These are phyloP conservation scores for Hypoxylon rickii DNA, from an alignment of 495 filamentous ascomycete genomes.

Conservation along the genomic window DNA sequence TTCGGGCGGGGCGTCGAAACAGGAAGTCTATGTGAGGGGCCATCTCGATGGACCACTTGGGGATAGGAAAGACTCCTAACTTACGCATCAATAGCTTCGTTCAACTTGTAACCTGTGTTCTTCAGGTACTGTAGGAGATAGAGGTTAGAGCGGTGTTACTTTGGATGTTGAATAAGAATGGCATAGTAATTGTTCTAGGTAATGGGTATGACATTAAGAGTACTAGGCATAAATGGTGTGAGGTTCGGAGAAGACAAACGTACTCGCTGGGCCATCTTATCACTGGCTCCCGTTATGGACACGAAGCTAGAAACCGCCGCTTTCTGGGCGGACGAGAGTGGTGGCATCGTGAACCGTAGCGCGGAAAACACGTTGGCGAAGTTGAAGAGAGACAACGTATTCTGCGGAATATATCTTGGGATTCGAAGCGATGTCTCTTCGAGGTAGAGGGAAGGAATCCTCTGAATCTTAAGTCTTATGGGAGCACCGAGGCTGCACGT, in stretches of 20 bases:
- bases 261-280: conserved; percentile 57
- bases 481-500: too few relatives aligned
- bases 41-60: not conserved
- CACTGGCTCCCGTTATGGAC: conserved; percentile 55
- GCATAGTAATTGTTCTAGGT: too few relatives aligned
- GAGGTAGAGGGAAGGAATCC: too few relatives aligned
- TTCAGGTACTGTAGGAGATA: conserved; percentile 42
- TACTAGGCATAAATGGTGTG: not conserved
- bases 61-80: conserved; percentile 30
- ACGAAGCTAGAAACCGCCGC: conserved; percentile 55
- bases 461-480: too few relatives aligned
- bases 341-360: conserved; percentile 47
- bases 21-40: not conserved
- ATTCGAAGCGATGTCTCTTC: not conserved
- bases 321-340: conserved; percentile 53
- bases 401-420: too few relatives aligned
- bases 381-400: not conserved
- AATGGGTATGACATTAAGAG: too few relatives aligned
- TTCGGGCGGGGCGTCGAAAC: not conserved
- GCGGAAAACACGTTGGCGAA: not conserved
- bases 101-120: conserved; percentile 49
- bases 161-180: not conserved
- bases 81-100: conserved; percentile 58
- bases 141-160: too few relatives aligned
- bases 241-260: conserved; percentile 21